Percentiles rank a stretch among this genome's conserved stretches.
Evolutionary conservation across 2,329 filamentous ascomycete genomes (phyloP).

Genomic region (Aureobasidium sp.): DNA sequence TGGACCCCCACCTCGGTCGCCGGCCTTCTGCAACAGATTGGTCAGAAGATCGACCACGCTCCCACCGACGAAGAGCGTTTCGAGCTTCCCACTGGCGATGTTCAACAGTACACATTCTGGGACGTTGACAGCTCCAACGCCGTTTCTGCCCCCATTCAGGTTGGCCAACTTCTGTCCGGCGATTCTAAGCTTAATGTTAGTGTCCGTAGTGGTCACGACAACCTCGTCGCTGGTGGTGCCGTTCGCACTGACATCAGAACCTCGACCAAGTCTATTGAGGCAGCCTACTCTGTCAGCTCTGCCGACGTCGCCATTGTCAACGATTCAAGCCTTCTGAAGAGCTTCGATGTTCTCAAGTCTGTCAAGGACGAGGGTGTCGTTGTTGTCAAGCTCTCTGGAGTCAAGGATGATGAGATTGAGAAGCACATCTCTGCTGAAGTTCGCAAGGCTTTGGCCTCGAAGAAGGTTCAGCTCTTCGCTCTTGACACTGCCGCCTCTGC

Average conservation of each 20-base stretch:
- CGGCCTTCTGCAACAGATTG: slow-evolving; percentile 39
- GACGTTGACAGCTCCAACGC: slow-evolving; percentile 69
- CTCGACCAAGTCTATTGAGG: slow-evolving; percentile 74
- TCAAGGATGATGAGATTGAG: slow-evolving; percentile 84
- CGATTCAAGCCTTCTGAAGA: slow-evolving; percentile 68
- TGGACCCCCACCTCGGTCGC: slow-evolving; percentile 52
- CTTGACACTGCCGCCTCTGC: slow-evolving; percentile 64
- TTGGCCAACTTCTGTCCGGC: slow-evolving; percentile 52
- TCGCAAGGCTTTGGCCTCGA: slow-evolving; percentile 62
- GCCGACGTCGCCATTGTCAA: slow-evolving; percentile 75
- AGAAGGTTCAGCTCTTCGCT: slow-evolving; percentile 62
- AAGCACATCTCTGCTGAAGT: slow-evolving; percentile 68
- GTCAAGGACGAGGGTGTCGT: slow-evolving; percentile 64
- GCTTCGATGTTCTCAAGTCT: slow-evolving; percentile 64
- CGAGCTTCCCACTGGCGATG: slow-evolving; percentile 37
- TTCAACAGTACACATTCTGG: slow-evolving; percentile 92
- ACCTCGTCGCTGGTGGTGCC: slow-evolving; percentile 63
- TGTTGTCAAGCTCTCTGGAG: slow-evolving; percentile 65
- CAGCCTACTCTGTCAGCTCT: slow-evolving; percentile 69
- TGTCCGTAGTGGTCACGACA: slow-evolving; percentile 52
- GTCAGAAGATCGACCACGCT: slow-evolving; percentile 29
- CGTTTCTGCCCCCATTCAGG: slow-evolving; percentile 52
- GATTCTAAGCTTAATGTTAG: slow-evolving; percentile 55
- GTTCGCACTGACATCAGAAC: slow-evolving; percentile 78
- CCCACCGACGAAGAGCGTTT: slow-evolving; percentile 28